Conservation (phyloP, 2,329 filamentous ascomycete genomes). For the Xylariaceae sp. region DNA sequence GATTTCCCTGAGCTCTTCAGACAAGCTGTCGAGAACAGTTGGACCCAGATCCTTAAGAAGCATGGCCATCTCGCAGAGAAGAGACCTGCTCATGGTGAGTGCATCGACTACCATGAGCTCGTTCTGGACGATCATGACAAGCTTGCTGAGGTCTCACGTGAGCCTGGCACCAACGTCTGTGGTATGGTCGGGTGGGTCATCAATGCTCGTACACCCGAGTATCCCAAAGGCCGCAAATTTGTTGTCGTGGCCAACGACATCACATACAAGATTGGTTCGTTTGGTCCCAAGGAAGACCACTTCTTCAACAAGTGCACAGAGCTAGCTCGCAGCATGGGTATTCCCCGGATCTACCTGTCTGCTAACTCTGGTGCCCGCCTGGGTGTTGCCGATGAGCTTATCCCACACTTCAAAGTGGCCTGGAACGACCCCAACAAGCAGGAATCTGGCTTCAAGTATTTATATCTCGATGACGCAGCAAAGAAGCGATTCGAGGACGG, state of each 20-base stretch:
- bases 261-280: conserved; percentile 97
- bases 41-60: conserved; percentile 72
- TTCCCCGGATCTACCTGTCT: conserved; percentile 95
- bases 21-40: conserved; percentile 94
- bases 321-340: conserved; percentile 87
- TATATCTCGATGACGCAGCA: conserved; percentile 84
- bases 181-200: conserved; percentile 99
- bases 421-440: conserved; percentile 86
- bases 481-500: conserved; percentile 84
- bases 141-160: conserved; percentile 87
- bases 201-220: conserved; percentile 91
- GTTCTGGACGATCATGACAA: conserved; percentile 93
- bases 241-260: conserved; percentile 99
- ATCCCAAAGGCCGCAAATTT: conserved; percentile 87
- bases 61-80: conserved; percentile 73
- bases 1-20: conserved; percentile 99
- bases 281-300: conserved; percentile 92
- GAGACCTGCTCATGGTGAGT: conserved; percentile 82
- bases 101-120: conserved; percentile 90
- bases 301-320: conserved; percentile 99
- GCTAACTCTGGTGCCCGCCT: conserved; percentile 98
- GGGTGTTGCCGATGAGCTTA: conserved; percentile 92
- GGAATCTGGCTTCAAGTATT: conserved; percentile 91
- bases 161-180: conserved; percentile 91
- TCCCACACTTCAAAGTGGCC: conserved; percentile 94